These are phyloP conservation scores for Penicillium paneum DNA, from an alignment of 2,329 filamentous ascomycete species.

Conservation along the genomic window DNA sequence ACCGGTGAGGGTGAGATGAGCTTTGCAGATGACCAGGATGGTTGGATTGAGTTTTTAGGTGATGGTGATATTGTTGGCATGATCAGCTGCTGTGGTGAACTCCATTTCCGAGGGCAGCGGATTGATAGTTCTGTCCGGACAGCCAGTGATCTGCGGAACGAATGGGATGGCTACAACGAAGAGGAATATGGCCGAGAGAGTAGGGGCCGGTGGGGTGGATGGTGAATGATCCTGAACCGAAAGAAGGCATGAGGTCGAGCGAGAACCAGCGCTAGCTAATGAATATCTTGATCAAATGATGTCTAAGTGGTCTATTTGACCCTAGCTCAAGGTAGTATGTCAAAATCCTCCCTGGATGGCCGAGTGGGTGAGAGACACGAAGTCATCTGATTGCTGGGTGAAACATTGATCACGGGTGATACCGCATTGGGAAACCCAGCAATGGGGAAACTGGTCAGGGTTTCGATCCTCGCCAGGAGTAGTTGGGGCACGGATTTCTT, in stretches of 20 bases:
- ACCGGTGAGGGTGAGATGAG: not conserved
- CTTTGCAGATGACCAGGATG: not conserved
- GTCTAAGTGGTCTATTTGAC: not conserved
- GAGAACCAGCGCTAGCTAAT: not conserved
- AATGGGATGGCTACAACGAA: not conserved
- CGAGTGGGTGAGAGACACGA: not conserved
- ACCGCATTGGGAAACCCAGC: not conserved
- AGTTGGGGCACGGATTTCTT: not conserved
- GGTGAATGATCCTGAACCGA: too few species aligned
- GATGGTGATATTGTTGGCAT: not conserved
- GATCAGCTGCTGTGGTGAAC: not conserved
- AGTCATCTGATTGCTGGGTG: not conserved
- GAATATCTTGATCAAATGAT: not conserved
- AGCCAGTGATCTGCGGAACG: not conserved
- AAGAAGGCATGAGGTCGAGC: too few species aligned
- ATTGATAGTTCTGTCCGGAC: not conserved
- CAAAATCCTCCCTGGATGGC: not conserved
- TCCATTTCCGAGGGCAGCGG: not conserved
- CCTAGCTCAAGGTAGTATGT: not conserved
- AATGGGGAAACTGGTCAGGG: not conserved
- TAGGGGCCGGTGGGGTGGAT: not conserved
- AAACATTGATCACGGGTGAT: not conserved
- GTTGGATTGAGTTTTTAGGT: conserved; percentile 1
- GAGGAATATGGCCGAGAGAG: not conserved
- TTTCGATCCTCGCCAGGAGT: not conserved